These are phyloP conservation scores for Penicillium angulare DNA, from an alignment of 495 filamentous ascomycete genomes.

Conservation along the genomic window DNA sequence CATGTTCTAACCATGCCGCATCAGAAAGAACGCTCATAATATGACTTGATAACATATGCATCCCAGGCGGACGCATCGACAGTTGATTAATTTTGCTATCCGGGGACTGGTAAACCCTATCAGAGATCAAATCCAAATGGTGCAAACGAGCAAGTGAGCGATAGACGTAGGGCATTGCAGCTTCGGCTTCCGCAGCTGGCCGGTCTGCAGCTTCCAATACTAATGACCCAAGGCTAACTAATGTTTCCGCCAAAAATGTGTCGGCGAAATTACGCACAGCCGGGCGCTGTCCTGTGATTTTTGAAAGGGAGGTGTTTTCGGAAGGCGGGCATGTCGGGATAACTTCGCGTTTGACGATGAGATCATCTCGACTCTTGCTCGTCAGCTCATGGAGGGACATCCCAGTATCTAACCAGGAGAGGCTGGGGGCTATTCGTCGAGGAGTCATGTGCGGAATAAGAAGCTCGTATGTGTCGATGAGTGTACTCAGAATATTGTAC, in stretches of 20 bases:
- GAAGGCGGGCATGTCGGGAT: not conserved
- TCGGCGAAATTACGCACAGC: slow-evolving; percentile 20
- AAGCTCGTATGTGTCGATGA: slow-evolving; percentile 37
- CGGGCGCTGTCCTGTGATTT: slow-evolving; percentile 1
- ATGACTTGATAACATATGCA: slow-evolving; percentile 54
- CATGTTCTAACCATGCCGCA: slow-evolving; percentile 56
- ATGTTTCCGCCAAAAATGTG: slow-evolving; percentile 25
- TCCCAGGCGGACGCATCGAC: slow-evolving; percentile 54
- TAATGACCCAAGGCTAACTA: slow-evolving; percentile 51
- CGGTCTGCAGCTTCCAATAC: slow-evolving; percentile 51
- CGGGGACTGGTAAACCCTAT: slow-evolving; percentile 54
- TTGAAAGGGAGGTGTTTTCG: not conserved
- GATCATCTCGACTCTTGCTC: not conserved
- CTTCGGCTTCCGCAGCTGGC: slow-evolving; percentile 32
- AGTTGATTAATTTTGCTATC: slow-evolving; percentile 29
- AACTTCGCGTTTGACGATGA: not conserved
- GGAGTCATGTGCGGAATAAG: slow-evolving; percentile 16
- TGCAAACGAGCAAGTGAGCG: slow-evolving; percentile 61
- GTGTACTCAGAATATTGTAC: slow-evolving; percentile 33
- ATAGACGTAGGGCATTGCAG: slow-evolving; percentile 57
- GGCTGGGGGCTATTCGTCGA: slow-evolving; percentile 16
- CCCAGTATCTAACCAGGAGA: slow-evolving; percentile 23
- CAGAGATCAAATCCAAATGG: slow-evolving; percentile 54
- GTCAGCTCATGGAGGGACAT: slow-evolving; percentile 35
- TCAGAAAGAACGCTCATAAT: slow-evolving; percentile 64